Conservation (phyloP, 2,329 filamentous ascomycete genomes). For the Neurospora crassa region DNA sequence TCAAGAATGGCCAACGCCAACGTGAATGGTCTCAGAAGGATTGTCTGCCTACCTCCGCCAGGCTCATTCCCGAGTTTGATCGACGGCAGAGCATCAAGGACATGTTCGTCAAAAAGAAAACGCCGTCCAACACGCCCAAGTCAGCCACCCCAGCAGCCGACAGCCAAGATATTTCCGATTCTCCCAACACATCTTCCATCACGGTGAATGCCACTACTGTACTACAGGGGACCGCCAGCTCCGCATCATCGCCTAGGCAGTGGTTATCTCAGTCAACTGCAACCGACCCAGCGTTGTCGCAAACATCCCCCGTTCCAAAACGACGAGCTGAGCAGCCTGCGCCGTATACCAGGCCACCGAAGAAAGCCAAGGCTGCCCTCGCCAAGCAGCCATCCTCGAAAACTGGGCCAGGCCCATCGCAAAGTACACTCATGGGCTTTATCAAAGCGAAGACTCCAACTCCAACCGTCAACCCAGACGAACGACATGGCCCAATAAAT, state of each 20-base stretch:
- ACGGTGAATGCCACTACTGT: not conserved
- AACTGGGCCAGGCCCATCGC: constrained; percentile 25
- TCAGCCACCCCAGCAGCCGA: constrained; percentile 7
- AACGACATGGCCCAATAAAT: not conserved
- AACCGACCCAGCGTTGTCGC: constrained; percentile 6
- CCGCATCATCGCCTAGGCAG: constrained; percentile 3
- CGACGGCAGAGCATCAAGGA: constrained; percentile 78
- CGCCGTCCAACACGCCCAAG: constrained; percentile 13
- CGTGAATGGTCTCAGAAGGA: constrained; percentile 59
- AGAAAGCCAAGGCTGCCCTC: constrained; percentile 28
- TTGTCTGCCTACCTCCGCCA: constrained; percentile 66
- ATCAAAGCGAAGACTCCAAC: constrained; percentile 52
- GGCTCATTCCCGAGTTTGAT: constrained; percentile 79
- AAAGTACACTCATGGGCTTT: constrained; percentile 65
- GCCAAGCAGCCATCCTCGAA: constrained; percentile 24
- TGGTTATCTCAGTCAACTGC: constrained; percentile 10
- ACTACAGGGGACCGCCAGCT: not conserved
- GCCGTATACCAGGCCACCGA: constrained; percentile 21
- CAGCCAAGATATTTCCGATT: not conserved
- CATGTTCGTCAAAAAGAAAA: constrained; percentile 67
- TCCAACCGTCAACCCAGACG: not conserved
- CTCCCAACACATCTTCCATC: not conserved
- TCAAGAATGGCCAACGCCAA: constrained; percentile 54
- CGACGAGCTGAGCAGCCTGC: constrained; percentile 12
- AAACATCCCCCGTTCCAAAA: constrained; percentile 11